Evolutionary conservation across 441 rosid genomes (phyloP).

Genomic region (Francoa sonchifolia): DNA sequence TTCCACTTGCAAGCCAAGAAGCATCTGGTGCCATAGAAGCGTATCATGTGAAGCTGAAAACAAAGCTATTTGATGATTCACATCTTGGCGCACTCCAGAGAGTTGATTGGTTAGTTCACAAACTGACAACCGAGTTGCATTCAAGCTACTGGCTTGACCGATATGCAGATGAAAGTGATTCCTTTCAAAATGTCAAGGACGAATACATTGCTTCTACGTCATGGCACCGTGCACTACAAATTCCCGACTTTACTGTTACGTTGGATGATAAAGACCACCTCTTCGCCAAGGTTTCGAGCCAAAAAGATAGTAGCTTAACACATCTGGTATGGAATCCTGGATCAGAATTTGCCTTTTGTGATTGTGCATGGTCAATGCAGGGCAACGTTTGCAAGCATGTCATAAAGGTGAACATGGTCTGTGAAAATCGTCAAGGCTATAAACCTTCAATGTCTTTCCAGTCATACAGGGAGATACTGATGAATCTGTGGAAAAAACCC

Average conservation of each 20-base stretch:
- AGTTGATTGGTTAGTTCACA: slow-evolving; percentile 95
- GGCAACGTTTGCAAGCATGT: slow-evolving; percentile 94
- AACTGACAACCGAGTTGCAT: slow-evolving; percentile 81
- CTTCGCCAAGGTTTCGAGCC: slow-evolving; percentile 58
- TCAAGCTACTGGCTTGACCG: slow-evolving; percentile 90
- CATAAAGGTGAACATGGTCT: slow-evolving; percentile 65
- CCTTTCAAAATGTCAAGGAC: slow-evolving; percentile 75
- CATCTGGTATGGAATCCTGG: slow-evolving; percentile 84
- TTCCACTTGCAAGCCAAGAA: slow-evolving; percentile 94
- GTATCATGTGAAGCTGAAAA: slow-evolving; percentile 82
- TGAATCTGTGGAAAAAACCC: slow-evolving; percentile 43
- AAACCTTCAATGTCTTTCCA: slow-evolving; percentile 53
- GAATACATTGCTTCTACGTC: slow-evolving; percentile 85
- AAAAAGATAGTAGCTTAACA: slow-evolving; percentile 30
- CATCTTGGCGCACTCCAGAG: slow-evolving; percentile 85
- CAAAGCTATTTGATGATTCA: slow-evolving; percentile 74
- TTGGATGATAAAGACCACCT: slow-evolving; percentile 33
- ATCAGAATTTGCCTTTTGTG: slow-evolving; percentile 86
- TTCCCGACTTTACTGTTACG: slow-evolving; percentile 60
- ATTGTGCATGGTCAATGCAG: slow-evolving; percentile 83
- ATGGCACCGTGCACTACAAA: slow-evolving; percentile 74
- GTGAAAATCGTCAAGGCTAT: slow-evolving; percentile 29
- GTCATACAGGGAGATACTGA: slow-evolving; percentile 43
- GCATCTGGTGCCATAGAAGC: slow-evolving; percentile 93
- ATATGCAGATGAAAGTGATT: slow-evolving; percentile 82